Evolutionary conservation across 2,329 filamentous ascomycete genomes (phyloP).

Genomic region (Fusarium nanum): DNA sequence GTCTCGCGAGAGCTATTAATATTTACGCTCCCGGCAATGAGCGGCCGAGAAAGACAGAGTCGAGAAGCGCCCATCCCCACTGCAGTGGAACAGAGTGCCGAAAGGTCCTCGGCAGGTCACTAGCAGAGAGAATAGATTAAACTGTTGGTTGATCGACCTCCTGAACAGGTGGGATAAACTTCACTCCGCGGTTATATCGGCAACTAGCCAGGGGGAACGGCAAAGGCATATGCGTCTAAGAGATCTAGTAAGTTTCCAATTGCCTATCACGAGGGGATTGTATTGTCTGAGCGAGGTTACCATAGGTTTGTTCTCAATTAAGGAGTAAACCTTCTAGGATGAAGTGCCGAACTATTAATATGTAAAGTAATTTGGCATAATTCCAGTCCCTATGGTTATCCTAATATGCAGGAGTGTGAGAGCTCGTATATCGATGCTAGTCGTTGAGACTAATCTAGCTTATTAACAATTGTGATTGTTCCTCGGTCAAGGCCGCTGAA

Average conservation of each 20-base stretch:
- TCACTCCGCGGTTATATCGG: constrained; percentile 25
- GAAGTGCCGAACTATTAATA: not conserved
- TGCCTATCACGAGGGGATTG: not conserved
- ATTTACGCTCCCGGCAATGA: constrained; percentile 12
- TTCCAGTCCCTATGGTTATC: constrained; percentile 4
- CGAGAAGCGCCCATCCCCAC: constrained; percentile 22
- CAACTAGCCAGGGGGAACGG: constrained; percentile 11
- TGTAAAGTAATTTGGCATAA: constrained; percentile 10
- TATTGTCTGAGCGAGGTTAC: not conserved
- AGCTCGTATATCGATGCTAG: constrained; percentile 14
- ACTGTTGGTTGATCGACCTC: constrained; percentile 15
- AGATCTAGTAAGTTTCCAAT: constrained; percentile 2
- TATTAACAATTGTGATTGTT: not conserved
- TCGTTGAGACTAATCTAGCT: not conserved
- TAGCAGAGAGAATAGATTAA: not conserved
- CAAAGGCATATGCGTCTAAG: constrained; percentile 6
- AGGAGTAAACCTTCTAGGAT: not conserved
- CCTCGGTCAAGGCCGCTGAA: constrained; percentile 12
- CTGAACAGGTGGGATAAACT: constrained; percentile 18
- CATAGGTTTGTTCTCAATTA: not conserved
- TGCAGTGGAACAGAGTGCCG: constrained; percentile 10
- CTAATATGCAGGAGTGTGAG: not conserved
- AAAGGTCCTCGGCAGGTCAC: constrained; percentile 4
- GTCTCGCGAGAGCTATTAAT: constrained; percentile 15
- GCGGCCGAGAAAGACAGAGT: constrained; percentile 21